Percentiles rank a stretch among this genome's conserved stretches.
phyloP scores from a whole-genome alignment of 75 land plant genomes.

The Sequoia sempervirens region DNA sequence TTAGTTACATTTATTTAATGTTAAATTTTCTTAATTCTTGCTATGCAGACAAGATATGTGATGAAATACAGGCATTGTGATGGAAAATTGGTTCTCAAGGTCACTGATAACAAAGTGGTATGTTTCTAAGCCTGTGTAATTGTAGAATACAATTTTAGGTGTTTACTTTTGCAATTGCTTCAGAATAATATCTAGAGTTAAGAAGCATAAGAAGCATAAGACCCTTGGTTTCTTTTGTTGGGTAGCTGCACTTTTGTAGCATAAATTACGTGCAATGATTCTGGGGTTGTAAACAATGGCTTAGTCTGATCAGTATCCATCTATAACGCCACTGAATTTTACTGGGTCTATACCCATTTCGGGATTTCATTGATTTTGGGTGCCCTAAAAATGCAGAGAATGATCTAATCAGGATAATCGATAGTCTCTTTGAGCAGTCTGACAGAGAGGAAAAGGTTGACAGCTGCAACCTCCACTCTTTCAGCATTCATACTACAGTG shows the following conservation, averaged over 20 bases:
- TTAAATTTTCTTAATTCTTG: background rate
- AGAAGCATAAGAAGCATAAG: no score
- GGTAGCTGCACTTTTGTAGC: no score
- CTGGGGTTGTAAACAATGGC: background rate
- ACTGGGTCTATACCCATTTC: background rate
- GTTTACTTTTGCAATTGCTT: background rate
- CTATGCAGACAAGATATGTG: constrained; percentile 56
- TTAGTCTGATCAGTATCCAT: background rate
- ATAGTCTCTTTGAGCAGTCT: no score
- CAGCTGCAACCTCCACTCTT: background rate
- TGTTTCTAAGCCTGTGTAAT: background rate
- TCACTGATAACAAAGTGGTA: constrained; percentile 83
- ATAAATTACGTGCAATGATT: no score
- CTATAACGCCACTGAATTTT: background rate
- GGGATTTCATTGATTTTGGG: background rate
- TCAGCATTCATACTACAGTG: background rate
- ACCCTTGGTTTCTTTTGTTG: no score
- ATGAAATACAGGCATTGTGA: constrained; percentile 94
- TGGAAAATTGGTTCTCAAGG: constrained; percentile 89
- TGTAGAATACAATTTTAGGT: no score
- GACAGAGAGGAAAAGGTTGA: no score
- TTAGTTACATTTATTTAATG: background rate
- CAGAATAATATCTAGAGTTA: no score
- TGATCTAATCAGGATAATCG: background rate
- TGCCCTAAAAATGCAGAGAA: background rate